phyloP scores from a whole-genome alignment of 805 yeast genomes.

The Pichia nanzhaoensis region DNA sequence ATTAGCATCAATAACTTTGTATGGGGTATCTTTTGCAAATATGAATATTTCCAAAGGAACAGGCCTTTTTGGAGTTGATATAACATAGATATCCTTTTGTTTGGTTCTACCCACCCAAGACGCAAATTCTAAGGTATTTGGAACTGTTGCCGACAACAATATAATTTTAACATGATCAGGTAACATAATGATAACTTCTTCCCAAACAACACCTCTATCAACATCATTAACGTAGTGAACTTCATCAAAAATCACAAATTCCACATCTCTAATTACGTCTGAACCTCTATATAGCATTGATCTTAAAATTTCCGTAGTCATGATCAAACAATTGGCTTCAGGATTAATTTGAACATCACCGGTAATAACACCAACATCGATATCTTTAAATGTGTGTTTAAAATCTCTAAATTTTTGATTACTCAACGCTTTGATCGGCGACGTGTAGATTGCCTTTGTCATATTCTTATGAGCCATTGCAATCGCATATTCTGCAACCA shows the following conservation, averaged over 20 bases:
- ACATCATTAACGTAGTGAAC: constrained; percentile 98
- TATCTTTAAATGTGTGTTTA: constrained; percentile 81
- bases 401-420: constrained; percentile 92
- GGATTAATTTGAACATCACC: constrained; percentile 99
- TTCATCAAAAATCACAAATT: constrained; percentile 97
- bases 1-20: constrained; percentile 67
- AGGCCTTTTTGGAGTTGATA: constrained; percentile 94
- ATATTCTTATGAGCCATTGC: constrained; percentile 93
- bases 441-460: constrained; percentile 95
- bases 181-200: constrained; percentile 89
- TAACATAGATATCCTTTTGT: constrained; percentile 91
- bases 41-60: constrained; percentile 84
- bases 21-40: constrained; percentile 73
- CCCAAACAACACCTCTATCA: constrained; percentile 99
- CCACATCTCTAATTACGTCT: constrained; percentile 97
- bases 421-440: constrained; percentile 92
- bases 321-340: constrained; percentile 94
- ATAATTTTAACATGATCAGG: constrained; percentile 97
- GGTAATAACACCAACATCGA: constrained; percentile 96
- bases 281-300: constrained; percentile 97
- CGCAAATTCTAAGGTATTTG: constrained; percentile 97
- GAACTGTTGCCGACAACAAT: constrained; percentile 93
- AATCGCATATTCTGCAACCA: constrained; percentile 96
- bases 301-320: constrained; percentile 97
- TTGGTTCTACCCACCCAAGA: constrained; percentile 98